Evolutionary conservation across 139 green algal species (phyloP).

Genomic region (Parachlorella kessleri): DNA sequence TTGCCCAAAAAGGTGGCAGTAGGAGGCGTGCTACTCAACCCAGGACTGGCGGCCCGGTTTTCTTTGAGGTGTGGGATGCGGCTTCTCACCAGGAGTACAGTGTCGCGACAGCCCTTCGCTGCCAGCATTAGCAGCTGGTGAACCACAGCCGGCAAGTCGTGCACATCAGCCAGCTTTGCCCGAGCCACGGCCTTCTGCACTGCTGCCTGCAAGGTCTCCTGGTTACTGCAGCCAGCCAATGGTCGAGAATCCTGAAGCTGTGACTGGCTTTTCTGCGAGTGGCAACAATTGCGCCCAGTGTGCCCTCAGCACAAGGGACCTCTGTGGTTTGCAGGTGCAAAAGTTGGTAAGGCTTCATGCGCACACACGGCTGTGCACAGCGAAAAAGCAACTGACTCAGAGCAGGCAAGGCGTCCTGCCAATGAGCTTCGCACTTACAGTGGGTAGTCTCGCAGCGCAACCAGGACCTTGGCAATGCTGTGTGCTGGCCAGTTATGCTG

Average conservation of each 20-base stretch:
- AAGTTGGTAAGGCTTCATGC: too few species aligned
- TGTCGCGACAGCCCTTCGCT: conserved; percentile 4
- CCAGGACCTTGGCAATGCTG: conserved; percentile 8
- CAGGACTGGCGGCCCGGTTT: too few species aligned
- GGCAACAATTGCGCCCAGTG: too few species aligned
- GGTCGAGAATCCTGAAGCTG: too few species aligned
- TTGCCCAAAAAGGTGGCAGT: too few species aligned
- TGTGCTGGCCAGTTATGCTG: conserved; percentile 16
- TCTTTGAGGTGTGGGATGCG: too few species aligned
- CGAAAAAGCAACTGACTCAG: neutral
- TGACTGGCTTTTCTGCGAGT: too few species aligned
- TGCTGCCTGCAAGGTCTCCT: conserved; percentile 4
- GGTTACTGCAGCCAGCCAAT: too few species aligned
- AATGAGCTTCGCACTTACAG: conserved; percentile 18
- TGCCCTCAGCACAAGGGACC: too few species aligned
- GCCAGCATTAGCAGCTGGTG: conserved; percentile 34
- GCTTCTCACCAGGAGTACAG: neutral
- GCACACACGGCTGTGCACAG: neutral
- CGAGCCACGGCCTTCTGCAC: neutral
- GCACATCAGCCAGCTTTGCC: conserved; percentile 7
- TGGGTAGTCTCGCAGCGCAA: conserved; percentile 20
- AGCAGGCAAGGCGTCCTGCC: neutral
- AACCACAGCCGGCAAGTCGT: conserved; percentile 32
- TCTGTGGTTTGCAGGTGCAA: too few species aligned
- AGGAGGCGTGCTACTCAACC: too few species aligned